Base-by-base conservation (phyloP, 176 grass and related monocot genomes). In the Stipa capillata region DNA sequence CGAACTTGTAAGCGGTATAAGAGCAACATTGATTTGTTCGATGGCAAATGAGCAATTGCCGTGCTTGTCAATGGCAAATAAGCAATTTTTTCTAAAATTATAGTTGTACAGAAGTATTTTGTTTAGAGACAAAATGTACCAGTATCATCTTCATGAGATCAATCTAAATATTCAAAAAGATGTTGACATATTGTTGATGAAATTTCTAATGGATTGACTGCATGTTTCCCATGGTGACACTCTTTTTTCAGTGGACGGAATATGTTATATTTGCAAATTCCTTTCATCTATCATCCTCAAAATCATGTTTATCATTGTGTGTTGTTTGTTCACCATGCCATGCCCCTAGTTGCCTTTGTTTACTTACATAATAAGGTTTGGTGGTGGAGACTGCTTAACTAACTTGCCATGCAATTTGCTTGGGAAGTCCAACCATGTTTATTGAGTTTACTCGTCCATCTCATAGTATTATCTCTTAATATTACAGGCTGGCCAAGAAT, bases 401-500 rank as follows among this genome's bases (percentile, higher is more conserved):
- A 58, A 27, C 59, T 42, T 61, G 34, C 41, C 55, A 60, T 32
- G 27, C 8, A 31, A 49, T 58, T 68, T 44, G 27, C 25, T 61
- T 60, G 9, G 33, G 14, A 1, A 73, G 3, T 36, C 21, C 1
- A 33, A 21, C 21, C 21, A 10, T 81, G 29, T 42, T 73, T 76
- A 2, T 53, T 53, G 39, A 34, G 10, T 69, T 17, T 69, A 48
- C 7, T 2, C 14, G 54, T 29, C 29, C 44, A 80, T 67, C 55
- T 88, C 48, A 88, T 69, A 28, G 3, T 59, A 48, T 59, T 60
- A 11, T 80, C 27, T 66, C 65, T 66, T 68, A 20, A 73, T 32
- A 54, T 79, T 44, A 55, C 66, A 94, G 92, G 89, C 92, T 53
- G 89, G 92, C 17, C 92, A 94, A 58, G 92, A 91, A 94, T 91